phyloP scores from a whole-genome alignment of 106 monocot species.

The Dioscorea alata region DNA sequence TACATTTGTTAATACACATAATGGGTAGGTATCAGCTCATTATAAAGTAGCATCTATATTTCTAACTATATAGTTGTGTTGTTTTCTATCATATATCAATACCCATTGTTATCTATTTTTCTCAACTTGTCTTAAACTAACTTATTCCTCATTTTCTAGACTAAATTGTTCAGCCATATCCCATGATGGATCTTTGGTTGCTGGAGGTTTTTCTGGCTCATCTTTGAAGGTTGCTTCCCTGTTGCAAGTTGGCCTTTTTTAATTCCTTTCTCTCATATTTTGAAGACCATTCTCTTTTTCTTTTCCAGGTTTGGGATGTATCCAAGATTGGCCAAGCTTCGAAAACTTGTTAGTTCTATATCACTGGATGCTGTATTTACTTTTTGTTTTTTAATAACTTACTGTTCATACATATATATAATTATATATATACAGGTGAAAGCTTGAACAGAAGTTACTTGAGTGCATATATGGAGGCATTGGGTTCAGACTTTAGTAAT shows the following conservation, averaged over 20 bases:
- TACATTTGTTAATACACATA: slow-evolving; percentile 87
- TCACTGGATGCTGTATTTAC: too few relatives aligned
- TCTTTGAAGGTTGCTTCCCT: slow-evolving; percentile 71
- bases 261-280: background rate
- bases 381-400: too few relatives aligned
- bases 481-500: slow-evolving; percentile 47
- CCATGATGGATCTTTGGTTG: slow-evolving; percentile 88
- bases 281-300: slow-evolving; percentile 4
- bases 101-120: background rate
- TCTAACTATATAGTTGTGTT: background rate
- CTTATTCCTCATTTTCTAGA: slow-evolving; percentile 21
- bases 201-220: slow-evolving; percentile 95
- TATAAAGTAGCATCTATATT: background rate
- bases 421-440: too few relatives aligned
- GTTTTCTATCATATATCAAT: background rate
- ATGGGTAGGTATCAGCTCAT: slow-evolving; percentile 44
- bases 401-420: too few relatives aligned
- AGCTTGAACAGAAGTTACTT: slow-evolving; percentile 48
- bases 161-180: slow-evolving; percentile 89
- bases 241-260: background rate
- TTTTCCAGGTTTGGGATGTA: slow-evolving; percentile 91
- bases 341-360: slow-evolving; percentile 41
- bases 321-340: slow-evolving; percentile 71
- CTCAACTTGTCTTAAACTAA: background rate
- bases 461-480: slow-evolving; percentile 63